Evolutionary conservation across 225 moss, liverwort and hornwort genomes (phyloP).

Genomic region (Sphagnum contortum): DNA sequence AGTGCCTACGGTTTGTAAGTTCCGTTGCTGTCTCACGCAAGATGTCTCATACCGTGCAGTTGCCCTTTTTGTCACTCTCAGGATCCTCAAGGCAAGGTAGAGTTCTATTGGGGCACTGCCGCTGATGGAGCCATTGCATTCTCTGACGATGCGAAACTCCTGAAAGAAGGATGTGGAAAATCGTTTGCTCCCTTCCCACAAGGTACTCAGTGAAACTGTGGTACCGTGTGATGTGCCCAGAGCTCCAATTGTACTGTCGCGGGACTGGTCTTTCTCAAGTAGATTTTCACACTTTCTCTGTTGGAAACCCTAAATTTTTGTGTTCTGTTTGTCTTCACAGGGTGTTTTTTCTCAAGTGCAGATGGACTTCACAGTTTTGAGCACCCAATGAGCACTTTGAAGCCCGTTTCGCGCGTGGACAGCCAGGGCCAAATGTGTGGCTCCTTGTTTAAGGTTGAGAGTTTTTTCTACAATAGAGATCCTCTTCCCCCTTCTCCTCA

Average conservation of each 20-base stretch:
- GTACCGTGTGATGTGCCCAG: background rate
- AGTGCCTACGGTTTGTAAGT: background rate
- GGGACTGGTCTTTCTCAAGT: no score
- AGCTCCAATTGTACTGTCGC: background rate
- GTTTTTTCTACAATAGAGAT: background rate
- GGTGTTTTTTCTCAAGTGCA: slow-evolving; percentile 76
- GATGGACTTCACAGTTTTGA: slow-evolving; percentile 66
- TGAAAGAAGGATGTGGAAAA: slow-evolving; percentile 25
- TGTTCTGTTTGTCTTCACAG: slow-evolving; percentile 15
- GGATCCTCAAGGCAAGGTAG: slow-evolving; percentile 68
- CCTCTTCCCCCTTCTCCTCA: background rate
- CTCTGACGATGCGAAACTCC: slow-evolving; percentile 12
- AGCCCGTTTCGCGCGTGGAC: slow-evolving; percentile 71
- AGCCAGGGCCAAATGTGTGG: slow-evolving; percentile 90
- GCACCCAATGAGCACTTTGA: slow-evolving; percentile 54
- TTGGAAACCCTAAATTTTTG: no score
- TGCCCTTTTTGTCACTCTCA: slow-evolving; percentile 12
- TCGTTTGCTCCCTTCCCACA: slow-evolving; percentile 31
- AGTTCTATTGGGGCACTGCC: slow-evolving; percentile 49
- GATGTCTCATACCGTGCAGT: background rate
- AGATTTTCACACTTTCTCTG: no score
- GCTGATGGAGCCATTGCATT: slow-evolving; percentile 28
- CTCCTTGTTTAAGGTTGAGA: slow-evolving; percentile 68
- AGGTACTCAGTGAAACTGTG: slow-evolving; percentile 7
- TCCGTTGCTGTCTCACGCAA: background rate